Conservation (phyloP, 1,139 yeast genomes). For the Candida tropicalis region DNA sequence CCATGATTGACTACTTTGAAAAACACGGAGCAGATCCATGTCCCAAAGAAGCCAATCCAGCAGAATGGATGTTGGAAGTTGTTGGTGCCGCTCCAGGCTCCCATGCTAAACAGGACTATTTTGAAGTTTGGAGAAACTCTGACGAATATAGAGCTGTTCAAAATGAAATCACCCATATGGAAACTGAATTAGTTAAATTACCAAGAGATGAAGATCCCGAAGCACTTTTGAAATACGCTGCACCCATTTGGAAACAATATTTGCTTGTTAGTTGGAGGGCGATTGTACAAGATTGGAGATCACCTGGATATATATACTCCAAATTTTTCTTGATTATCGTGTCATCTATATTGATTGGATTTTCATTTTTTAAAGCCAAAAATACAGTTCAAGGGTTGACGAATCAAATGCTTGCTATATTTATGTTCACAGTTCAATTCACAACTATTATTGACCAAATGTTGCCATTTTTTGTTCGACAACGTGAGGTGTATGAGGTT, state of each 20-base stretch:
- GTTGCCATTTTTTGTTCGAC: constrained; percentile 33
- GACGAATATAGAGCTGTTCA: constrained; percentile 26
- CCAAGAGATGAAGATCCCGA: constrained; percentile 29
- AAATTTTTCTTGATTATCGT: constrained; percentile 38
- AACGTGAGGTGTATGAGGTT: constrained; percentile 39
- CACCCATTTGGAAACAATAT: constrained; percentile 30
- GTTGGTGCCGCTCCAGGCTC: constrained; percentile 47
- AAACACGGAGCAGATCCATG: constrained; percentile 52
- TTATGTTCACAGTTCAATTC: constrained; percentile 55
- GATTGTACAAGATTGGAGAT: constrained; percentile 46
- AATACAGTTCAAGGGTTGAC: constrained; percentile 43
- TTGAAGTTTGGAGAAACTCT: constrained; percentile 37
- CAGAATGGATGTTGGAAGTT: constrained; percentile 60
- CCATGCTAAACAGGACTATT: constrained; percentile 36
- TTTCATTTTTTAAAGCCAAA: constrained; percentile 40
- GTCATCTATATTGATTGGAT: constrained; percentile 50
- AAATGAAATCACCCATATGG: constrained; percentile 29
- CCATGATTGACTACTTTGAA: constrained; percentile 58
- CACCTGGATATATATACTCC: constrained; percentile 42
- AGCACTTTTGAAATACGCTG: constrained; percentile 27
- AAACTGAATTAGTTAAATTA: constrained; percentile 28
- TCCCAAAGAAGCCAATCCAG: constrained; percentile 50
- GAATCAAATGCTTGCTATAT: constrained; percentile 54
- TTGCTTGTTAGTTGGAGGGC: constrained; percentile 27
- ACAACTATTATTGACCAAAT: constrained; percentile 57